These are phyloP conservation scores for Benincasa hispida DNA, from an alignment of 306 rosid genomes.

Conservation along the genomic window DNA sequence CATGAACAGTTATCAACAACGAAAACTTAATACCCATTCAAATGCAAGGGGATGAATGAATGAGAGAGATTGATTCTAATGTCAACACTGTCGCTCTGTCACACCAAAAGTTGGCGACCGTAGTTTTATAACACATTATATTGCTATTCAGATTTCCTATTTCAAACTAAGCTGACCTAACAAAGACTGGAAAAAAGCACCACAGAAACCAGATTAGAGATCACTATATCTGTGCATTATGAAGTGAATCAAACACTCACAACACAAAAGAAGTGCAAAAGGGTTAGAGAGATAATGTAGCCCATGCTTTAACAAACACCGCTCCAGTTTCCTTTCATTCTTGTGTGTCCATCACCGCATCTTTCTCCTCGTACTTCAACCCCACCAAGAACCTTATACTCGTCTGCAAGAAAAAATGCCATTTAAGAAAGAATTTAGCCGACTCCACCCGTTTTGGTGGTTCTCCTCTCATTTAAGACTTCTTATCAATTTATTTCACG, in stretches of 20 bases:
- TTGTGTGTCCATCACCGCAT: constrained; percentile 28
- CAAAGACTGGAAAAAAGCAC: not conserved
- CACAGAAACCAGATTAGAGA: constrained; percentile 6
- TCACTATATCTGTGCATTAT: not conserved
- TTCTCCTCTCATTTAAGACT: too few relatives aligned
- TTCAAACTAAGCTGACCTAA: not conserved
- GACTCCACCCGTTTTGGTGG: not conserved
- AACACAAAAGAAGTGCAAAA: not conserved
- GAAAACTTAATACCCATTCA: not conserved
- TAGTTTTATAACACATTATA: not conserved
- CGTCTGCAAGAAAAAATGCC: constrained; percentile 22
- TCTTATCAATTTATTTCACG: not conserved
- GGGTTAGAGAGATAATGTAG: not conserved
- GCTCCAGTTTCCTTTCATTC: constrained; percentile 15
- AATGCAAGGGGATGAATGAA: not conserved
- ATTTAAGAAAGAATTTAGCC: not conserved
- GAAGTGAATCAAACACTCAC: not conserved
- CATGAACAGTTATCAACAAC: not conserved
- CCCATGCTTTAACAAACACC: not conserved
- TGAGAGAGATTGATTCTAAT: not conserved
- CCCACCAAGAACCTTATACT: constrained; percentile 66
- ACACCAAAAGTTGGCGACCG: not conserved
- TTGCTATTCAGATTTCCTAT: not conserved
- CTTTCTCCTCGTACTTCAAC: constrained; percentile 60
- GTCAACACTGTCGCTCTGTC: not conserved